phyloP scores from a whole-genome alignment of 805 yeast genomes.

The Kuraishia hungarica region DNA sequence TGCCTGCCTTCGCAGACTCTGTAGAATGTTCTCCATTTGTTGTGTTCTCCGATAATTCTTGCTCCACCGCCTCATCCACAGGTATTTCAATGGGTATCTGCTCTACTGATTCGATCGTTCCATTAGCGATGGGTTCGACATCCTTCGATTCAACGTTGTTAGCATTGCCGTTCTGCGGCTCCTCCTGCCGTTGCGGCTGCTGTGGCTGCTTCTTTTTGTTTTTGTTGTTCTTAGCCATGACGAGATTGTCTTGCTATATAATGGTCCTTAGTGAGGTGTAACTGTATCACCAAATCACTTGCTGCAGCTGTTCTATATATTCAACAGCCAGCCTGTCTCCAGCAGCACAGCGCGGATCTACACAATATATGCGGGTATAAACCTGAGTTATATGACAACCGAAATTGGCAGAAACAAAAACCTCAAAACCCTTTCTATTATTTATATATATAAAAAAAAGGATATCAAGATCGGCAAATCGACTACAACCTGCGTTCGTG shows the following conservation, averaged over 20 bases:
- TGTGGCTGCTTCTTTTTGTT: slow-evolving; percentile 12
- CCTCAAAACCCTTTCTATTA: not conserved
- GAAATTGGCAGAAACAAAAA: not conserved
- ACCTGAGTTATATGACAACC: not conserved
- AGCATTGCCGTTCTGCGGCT: not conserved
- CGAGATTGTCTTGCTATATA: not conserved
- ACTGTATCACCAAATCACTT: no score
- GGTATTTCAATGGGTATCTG: not conserved
- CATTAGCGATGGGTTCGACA: not conserved
- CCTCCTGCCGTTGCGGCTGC: no score
- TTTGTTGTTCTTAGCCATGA: slow-evolving; percentile 5
- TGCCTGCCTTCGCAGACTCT: not conserved
- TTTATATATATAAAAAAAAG: no score
- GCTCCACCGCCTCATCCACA: not conserved
- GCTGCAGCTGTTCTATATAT: not conserved
- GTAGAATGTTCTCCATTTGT: not conserved
- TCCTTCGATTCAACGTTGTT: not conserved
- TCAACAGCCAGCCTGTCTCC: not conserved
- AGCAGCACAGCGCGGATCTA: not conserved
- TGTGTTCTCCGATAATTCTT: not conserved
- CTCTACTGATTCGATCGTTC: not conserved
- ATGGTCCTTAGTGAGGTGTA: not conserved
- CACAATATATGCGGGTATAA: not conserved
- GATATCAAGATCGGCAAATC: not conserved
- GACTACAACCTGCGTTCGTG: not conserved